Evolutionary conservation across 495 filamentous ascomycete genomes (phyloP), one percentile per base, ranked within the genome.

Genomic region (Chaetomium cochliodes): DNA sequence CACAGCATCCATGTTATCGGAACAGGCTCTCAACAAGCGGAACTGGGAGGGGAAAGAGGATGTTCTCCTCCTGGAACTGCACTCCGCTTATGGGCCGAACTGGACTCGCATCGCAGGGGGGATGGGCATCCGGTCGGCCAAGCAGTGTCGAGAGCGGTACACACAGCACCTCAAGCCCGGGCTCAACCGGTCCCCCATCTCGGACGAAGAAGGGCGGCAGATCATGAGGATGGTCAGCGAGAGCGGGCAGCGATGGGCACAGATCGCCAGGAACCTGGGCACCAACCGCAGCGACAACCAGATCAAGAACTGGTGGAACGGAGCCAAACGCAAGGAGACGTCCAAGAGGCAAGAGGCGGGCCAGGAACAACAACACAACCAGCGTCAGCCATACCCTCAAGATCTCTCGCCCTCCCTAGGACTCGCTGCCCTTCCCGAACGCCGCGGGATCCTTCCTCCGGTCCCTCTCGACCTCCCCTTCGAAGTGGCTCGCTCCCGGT

Each of bases 281-380:
- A 85, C 88, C 20, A 93, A 93, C 65, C 87, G 94, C 69, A 96
- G 92, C 79, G 94, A 98, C 81, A 98, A 98, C 72, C 90, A 91
- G 39, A 92, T 98, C 57, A 98, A 98, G 85, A 98, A 98, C 78
- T 98, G 92, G 92, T 97, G 91, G 91, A 98, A 98, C 76, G 93
- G 94, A 41, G 90, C 90, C 72, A 88, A 91, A 87, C 86, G 93
- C 69, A 77, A 84, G 66, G 70, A 79, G 74, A 68, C 77, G 25
- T 22, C 33, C 20, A 68, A 74, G 55, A 64, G 58, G 18, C 65
- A 65, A 23, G 71, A 70, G 62, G 64, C 58, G 6, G 15, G 25
- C 20, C 49, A 58, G n/a, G 23, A 28, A 3, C 42, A 28, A 3
- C 42, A 62, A 47, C 53, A 60, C 5, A 33, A 47, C 7, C 18